Percentiles rank a stretch among this genome's conserved stretches.
Evolutionary conservation across 208 protist species (phyloP).

Genomic region (Crithidia brevicula): DNA sequence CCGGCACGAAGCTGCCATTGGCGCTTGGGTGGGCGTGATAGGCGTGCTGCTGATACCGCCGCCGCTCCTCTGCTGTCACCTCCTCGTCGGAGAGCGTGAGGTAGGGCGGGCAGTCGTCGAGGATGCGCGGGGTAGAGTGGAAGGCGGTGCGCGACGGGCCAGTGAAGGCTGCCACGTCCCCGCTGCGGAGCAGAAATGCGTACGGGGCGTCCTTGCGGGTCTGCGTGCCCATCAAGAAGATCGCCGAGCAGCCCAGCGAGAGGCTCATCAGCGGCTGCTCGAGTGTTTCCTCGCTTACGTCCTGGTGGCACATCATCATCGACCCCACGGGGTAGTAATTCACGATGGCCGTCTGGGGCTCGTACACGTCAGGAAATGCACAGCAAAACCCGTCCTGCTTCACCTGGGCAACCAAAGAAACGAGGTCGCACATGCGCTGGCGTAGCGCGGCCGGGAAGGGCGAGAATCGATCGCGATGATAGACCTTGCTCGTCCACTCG

Average conservation of each 20-base stretch:
- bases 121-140: slow-evolving; percentile 78
- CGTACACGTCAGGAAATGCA: slow-evolving; percentile 43
- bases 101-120: slow-evolving; percentile 83
- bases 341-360: slow-evolving; percentile 88
- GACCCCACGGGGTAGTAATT: slow-evolving; percentile 90
- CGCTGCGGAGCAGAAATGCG: slow-evolving; percentile 80
- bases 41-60: slow-evolving; percentile 37
- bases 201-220: slow-evolving; percentile 72
- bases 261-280: slow-evolving; percentile 79
- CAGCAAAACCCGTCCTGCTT: slow-evolving; percentile 40
- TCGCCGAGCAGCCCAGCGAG: slow-evolving; percentile 77
- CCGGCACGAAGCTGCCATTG: slow-evolving; percentile 35
- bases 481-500: slow-evolving; percentile 85
- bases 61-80: slow-evolving; percentile 32
- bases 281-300: slow-evolving; percentile 82
- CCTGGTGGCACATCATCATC: slow-evolving; percentile 93
- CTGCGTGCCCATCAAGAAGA: slow-evolving; percentile 86
- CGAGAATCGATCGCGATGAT: slow-evolving; percentile 57
- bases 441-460: slow-evolving; percentile 56
- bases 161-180: slow-evolving; percentile 79
- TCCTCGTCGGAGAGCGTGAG: slow-evolving; percentile 52
- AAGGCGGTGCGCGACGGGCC: slow-evolving; percentile 71
- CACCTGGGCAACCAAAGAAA: slow-evolving; percentile 43
- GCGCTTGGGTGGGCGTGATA: slow-evolving; percentile 36
- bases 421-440: slow-evolving; percentile 48